A percentile compares a stretch with the other conserved stretches of the same genome.
Evolutionary conservation across 2,329 filamentous ascomycete genomes (phyloP).

Genomic region (Arachnopeziza araneosa): DNA sequence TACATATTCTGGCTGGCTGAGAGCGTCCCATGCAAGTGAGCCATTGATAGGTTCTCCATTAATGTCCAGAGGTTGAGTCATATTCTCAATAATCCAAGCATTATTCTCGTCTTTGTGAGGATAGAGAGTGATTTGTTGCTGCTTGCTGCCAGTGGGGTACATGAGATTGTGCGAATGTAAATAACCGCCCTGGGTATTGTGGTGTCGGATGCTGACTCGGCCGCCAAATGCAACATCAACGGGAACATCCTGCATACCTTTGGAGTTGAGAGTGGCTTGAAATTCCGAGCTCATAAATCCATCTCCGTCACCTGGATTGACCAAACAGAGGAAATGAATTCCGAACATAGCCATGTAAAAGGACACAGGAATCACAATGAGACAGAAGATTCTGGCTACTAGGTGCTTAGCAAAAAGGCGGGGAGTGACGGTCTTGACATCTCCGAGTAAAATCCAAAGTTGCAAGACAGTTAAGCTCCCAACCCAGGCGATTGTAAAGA

Average conservation of each 20-base stretch:
- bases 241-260: slow-evolving; percentile 91
- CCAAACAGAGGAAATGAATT: slow-evolving; percentile 89
- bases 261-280: slow-evolving; percentile 93
- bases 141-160: slow-evolving; percentile 96
- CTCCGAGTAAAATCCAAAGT: slow-evolving; percentile 91
- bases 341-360: slow-evolving; percentile 98
- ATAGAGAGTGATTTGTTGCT: slow-evolving; percentile 97
- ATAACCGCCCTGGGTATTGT: slow-evolving; percentile 97
- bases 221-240: slow-evolving; percentile 89
- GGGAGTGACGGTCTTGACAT: slow-evolving; percentile 77
- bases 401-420: slow-evolving; percentile 92
- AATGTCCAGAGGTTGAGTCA: slow-evolving; percentile 79
- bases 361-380: slow-evolving; percentile 79
- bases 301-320: slow-evolving; percentile 94
- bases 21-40: slow-evolving; percentile 74
- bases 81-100: slow-evolving; percentile 88
- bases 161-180: slow-evolving; percentile 95
- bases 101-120: slow-evolving; percentile 99
- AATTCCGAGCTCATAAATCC: slow-evolving; percentile 99
- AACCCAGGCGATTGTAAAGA: slow-evolving; percentile 99
- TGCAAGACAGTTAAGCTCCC: slow-evolving; percentile 85
- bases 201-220: slow-evolving; percentile 78
- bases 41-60: slow-evolving; percentile 75
- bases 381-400: slow-evolving; percentile 81
- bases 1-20: slow-evolving; percentile 61